Evolutionary conservation across 2,329 filamentous ascomycete genomes (phyloP).

Genomic region (Polytolypa hystricis): DNA sequence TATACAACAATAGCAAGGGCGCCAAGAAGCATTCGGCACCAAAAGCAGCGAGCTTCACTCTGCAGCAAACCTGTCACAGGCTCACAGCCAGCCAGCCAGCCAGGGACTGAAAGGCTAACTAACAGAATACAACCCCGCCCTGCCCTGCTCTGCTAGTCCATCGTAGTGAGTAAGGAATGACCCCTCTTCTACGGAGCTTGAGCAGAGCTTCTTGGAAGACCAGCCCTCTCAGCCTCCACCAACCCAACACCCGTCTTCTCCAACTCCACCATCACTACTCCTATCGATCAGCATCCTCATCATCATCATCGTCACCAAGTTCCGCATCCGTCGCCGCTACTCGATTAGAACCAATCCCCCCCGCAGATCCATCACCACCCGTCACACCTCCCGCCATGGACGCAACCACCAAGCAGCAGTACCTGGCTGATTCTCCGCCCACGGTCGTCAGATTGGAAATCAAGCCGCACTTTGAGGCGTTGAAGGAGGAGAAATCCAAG

Average conservation of each 20-base stretch:
- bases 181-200: conserved; percentile 12
- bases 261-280: conserved; percentile 19
- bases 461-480: conserved; percentile 75
- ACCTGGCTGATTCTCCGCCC: conserved; percentile 83
- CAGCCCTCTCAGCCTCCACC: not conserved
- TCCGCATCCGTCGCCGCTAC: conserved; percentile 3
- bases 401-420: conserved; percentile 46
- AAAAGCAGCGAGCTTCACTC: not conserved
- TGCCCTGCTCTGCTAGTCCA: not conserved
- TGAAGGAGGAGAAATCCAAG: conserved; percentile 53
- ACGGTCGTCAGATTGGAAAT: conserved; percentile 80
- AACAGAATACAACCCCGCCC: not conserved
- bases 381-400: conserved; percentile 24
- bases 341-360: conserved; percentile 1
- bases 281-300: conserved; percentile 1
- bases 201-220: conserved; percentile 3
- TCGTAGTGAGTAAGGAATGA: conserved; percentile 8
- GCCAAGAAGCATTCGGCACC: not conserved
- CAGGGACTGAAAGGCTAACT: no score
- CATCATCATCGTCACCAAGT: conserved; percentile 5
- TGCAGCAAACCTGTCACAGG: no score
- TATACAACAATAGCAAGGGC: no score
- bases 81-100: no score
- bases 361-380: conserved; percentile 8
- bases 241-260: conserved; percentile 12